Conservation (phyloP, 441 rosid genomes). For the Syzygium syzygioides region DNA sequence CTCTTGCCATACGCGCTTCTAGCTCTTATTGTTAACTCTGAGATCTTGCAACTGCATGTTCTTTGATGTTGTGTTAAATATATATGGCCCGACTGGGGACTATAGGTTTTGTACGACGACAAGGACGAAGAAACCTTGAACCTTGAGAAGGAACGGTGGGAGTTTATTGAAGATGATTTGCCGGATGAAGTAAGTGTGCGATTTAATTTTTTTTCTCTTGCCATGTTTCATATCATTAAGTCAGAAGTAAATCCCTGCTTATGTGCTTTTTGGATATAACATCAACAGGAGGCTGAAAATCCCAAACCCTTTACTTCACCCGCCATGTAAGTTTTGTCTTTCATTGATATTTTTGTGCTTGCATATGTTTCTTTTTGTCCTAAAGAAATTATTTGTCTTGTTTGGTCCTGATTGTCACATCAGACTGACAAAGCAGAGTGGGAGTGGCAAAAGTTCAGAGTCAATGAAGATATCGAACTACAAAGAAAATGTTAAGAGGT, state of each 20-base stretch:
- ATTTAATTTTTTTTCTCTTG: not conserved
- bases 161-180: constrained; percentile 26
- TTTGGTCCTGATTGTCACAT: not conserved
- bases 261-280: not conserved
- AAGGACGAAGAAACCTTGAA: constrained; percentile 55
- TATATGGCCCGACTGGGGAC: not conserved
- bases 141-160: constrained; percentile 44
- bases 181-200: constrained; percentile 24
- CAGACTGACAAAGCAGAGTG: not conserved
- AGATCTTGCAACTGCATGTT: not conserved
- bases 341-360: not conserved
- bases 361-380: not conserved
- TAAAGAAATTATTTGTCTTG: not conserved
- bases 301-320: not conserved
- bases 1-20: not conserved
- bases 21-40: not conserved
- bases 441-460: not conserved
- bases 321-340: not conserved
- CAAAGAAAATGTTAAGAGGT: not conserved
- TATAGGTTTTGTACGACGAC: constrained; percentile 58
- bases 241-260: not conserved
- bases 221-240: not conserved
- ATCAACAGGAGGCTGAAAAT: not conserved
- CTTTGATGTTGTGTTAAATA: not conserved
- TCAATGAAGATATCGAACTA: not conserved